Evolutionary conservation across 2,329 filamentous ascomycete genomes (phyloP).

Genomic region (Neonectria ditissima): DNA sequence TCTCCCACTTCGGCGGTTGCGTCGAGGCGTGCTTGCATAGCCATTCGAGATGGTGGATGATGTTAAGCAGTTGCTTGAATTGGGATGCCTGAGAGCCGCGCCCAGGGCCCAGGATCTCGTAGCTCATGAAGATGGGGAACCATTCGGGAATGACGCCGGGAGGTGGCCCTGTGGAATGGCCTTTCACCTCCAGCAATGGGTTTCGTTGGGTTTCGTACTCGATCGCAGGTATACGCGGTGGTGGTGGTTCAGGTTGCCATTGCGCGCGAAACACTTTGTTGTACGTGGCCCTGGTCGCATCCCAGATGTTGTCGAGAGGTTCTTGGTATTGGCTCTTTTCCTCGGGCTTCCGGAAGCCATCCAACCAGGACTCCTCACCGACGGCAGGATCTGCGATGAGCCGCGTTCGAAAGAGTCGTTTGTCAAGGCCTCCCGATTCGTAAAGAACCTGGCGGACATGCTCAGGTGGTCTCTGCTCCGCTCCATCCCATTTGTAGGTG

Average conservation of each 20-base stretch:
- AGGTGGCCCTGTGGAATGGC: no score
- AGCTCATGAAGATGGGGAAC: conserved; percentile 32
- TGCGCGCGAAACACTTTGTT: conserved; percentile 23
- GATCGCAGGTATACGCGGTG: not conserved
- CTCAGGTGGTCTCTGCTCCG: conserved; percentile 27
- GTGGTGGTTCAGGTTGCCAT: conserved; percentile 18
- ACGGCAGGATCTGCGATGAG: not conserved
- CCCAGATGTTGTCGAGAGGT: conserved; percentile 10
- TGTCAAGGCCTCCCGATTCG: conserved; percentile 20
- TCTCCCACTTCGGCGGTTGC: conserved; percentile 30
- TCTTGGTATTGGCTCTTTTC: conserved; percentile 11
- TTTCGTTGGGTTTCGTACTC: not conserved
- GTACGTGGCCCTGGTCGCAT: conserved; percentile 26
- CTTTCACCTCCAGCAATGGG: not conserved
- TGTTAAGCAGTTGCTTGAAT: conserved; percentile 36
- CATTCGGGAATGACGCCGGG: conserved; percentile 32
- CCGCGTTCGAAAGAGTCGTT: conserved; percentile 9
- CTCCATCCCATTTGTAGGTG: conserved; percentile 30
- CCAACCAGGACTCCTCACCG: conserved; percentile 1
- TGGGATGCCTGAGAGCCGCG: conserved; percentile 14
- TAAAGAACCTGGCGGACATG: conserved; percentile 28
- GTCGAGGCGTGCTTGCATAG: conserved; percentile 12
- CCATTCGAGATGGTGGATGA: conserved; percentile 32
- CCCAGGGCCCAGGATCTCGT: conserved; percentile 30
- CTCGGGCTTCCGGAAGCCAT: conserved; percentile 4